These are phyloP conservation scores for Xerocomus nothofagi DNA, from an alignment of 1,284 basidiomycete species.

Conservation along the genomic window DNA sequence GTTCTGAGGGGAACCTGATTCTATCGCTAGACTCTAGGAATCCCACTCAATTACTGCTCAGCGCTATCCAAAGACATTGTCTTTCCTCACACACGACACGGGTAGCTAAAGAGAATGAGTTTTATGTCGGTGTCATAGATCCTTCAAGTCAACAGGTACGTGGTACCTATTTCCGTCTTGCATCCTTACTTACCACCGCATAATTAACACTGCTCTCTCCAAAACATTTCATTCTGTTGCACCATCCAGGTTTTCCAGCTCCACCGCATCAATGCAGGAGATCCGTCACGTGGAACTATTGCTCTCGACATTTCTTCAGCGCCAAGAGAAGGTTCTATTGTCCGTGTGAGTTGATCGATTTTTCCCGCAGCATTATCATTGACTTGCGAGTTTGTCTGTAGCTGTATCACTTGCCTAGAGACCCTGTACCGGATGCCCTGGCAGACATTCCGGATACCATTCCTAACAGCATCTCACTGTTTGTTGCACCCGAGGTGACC, in stretches of 20 bases:
- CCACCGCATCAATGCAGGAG: constrained; percentile 71
- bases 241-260: constrained; percentile 43
- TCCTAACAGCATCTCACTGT: constrained; percentile 19
- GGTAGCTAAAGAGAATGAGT: constrained; percentile 61
- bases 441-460: background rate
- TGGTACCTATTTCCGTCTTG: background rate
- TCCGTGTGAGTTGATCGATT: constrained; percentile 52
- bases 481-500: constrained; percentile 21
- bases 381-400: constrained; percentile 1
- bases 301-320: constrained; percentile 66
- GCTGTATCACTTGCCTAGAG: constrained; percentile 21
- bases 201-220: background rate
- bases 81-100: constrained; percentile 24
- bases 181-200: background rate
- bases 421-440: background rate
- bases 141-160: constrained; percentile 19
- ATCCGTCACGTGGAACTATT: constrained; percentile 75
- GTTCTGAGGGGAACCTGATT: constrained; percentile 80
- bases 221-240: background rate
- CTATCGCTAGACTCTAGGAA: constrained; percentile 62
- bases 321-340: constrained; percentile 52
- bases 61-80: constrained; percentile 49
- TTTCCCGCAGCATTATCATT: background rate
- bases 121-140: constrained; percentile 56
- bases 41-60: constrained; percentile 69